These are phyloP conservation scores for Adansonia grandidieri DNA, from an alignment of 441 rosid genomes.

Conservation along the genomic window DNA sequence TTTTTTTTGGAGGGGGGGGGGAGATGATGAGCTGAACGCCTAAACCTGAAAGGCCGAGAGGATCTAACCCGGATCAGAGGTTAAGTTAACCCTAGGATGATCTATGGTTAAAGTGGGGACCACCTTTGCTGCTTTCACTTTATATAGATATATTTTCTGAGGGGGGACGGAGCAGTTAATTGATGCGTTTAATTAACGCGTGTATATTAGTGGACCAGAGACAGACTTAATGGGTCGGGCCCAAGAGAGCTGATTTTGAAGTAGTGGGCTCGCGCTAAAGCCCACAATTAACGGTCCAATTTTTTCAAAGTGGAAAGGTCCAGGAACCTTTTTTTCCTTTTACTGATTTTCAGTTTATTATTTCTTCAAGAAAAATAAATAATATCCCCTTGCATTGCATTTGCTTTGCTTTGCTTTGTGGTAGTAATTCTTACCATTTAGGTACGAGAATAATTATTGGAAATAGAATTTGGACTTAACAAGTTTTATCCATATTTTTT, in stretches of 20 bases:
- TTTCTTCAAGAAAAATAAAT: too few relatives aligned
- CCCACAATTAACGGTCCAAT: background rate
- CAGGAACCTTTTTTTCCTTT: too few relatives aligned
- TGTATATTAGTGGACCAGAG: background rate
- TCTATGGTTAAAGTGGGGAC: conserved; percentile 24
- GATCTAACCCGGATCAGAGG: conserved; percentile 22
- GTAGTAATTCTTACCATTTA: too few relatives aligned
- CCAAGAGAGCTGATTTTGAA: background rate
- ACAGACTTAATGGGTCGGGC: background rate
- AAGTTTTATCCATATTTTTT: too few relatives aligned
- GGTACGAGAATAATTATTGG: too few relatives aligned
- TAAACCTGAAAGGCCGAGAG: background rate
- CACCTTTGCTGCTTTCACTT: background rate
- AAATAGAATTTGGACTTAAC: too few relatives aligned
- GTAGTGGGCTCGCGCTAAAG: background rate
- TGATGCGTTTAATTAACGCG: background rate
- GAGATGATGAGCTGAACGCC: conserved; percentile 14
- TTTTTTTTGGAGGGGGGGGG: background rate
- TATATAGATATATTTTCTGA: background rate
- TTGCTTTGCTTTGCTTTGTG: too few relatives aligned
- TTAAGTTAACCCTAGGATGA: background rate
- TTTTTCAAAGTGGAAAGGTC: background rate
- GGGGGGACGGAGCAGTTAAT: background rate
- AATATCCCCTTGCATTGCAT: too few relatives aligned
- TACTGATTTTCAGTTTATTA: too few relatives aligned